Percentiles rank a stretch among this genome's conserved stretches.
phyloP scores from a whole-genome alignment of 2,329 filamentous ascomycete species.

The Alternaria ventricosa region DNA sequence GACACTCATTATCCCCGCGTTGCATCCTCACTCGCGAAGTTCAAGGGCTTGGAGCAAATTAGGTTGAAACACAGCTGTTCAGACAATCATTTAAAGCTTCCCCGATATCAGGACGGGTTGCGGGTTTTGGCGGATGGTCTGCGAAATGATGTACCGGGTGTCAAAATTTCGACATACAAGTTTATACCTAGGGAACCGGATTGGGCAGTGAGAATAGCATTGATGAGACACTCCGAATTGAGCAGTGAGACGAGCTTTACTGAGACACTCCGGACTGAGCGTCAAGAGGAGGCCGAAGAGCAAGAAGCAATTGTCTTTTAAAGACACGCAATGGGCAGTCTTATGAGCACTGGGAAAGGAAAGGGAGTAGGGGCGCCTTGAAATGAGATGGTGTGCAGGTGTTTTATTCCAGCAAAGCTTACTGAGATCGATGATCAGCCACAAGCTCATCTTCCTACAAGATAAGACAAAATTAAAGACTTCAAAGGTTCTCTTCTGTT shows the following conservation, averaged over 20 bases:
- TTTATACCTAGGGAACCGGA: background rate
- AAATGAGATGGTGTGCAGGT: background rate
- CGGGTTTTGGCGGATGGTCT: background rate
- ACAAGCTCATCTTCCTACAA: background rate
- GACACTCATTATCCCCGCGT: background rate
- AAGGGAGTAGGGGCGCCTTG: background rate
- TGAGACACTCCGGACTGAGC: background rate
- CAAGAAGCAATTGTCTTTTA: background rate
- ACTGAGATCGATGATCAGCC: background rate
- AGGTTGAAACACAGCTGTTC: background rate
- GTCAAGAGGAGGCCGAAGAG: background rate
- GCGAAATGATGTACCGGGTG: background rate
- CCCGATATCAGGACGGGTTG: background rate
- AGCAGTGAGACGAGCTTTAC: background rate
- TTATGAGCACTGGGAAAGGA: background rate
- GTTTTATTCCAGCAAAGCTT: background rate
- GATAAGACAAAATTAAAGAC: background rate
- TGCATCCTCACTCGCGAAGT: background rate
- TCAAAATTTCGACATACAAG: background rate
- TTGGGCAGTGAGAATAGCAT: background rate
- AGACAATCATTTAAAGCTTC: background rate
- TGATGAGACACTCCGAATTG: background rate
- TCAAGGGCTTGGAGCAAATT: background rate
- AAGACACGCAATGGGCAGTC: background rate
- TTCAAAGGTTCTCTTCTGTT: background rate